Evolutionary conservation across 805 yeast species (phyloP).

Genomic region (Lipomyces kockii): DNA sequence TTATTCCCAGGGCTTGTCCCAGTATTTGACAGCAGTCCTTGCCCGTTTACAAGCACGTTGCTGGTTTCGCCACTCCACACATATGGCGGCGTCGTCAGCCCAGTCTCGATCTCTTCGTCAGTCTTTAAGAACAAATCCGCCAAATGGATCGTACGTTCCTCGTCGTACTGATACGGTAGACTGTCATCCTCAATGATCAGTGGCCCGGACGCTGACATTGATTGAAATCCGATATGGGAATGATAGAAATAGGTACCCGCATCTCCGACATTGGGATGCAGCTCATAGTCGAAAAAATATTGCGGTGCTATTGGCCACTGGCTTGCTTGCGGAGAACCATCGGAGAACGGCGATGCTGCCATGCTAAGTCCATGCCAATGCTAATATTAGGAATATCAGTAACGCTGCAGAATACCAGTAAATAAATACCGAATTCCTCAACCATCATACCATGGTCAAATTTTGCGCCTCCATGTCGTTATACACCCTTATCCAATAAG

Average conservation of each 20-base stretch:
- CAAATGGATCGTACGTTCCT: background rate
- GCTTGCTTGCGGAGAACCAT: background rate
- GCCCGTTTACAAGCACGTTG: background rate
- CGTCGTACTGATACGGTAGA: background rate
- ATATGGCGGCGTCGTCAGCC: background rate
- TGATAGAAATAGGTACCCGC: conserved; percentile 1
- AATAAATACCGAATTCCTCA: background rate
- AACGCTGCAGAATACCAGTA: background rate
- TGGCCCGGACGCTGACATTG: background rate
- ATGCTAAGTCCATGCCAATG: conserved; percentile 5
- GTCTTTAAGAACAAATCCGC: background rate
- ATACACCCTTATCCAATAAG: background rate
- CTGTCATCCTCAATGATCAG: background rate
- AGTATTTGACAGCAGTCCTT: background rate
- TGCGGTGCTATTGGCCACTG: background rate
- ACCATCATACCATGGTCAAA: background rate
- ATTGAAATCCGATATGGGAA: background rate
- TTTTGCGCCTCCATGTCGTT: background rate
- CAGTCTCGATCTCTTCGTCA: background rate
- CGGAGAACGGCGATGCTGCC: conserved; percentile 5
- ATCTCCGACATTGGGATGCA: background rate
- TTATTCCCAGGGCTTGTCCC: background rate
- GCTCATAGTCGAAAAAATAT: conserved; percentile 1
- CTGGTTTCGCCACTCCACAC: background rate
- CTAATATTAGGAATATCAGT: background rate